Evolutionary conservation across 805 yeast genomes (phyloP).

Genomic region (Phaffomyces antillensis): DNA sequence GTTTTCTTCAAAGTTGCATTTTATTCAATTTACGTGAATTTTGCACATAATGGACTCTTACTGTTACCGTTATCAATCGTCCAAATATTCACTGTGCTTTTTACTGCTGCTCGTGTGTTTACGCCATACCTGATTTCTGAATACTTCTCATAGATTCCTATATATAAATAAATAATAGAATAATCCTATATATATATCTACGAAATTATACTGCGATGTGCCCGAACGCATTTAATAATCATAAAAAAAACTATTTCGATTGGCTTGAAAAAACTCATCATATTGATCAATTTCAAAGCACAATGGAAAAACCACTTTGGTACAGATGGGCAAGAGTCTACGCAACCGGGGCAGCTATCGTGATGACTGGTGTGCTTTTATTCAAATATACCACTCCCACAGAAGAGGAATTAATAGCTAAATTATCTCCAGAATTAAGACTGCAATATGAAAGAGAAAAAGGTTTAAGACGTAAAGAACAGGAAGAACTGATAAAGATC

Average conservation of each 20-base stretch:
- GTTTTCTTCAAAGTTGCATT: constrained; percentile 91
- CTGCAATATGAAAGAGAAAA: constrained; percentile 64
- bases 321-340: constrained; percentile 52
- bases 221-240: constrained; percentile 1
- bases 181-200: too few species aligned
- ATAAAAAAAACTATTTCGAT: constrained; percentile 3
- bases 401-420: constrained; percentile 68
- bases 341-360: constrained; percentile 55
- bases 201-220: not conserved
- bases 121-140: constrained; percentile 56
- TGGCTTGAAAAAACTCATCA: not conserved
- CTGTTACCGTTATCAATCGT: constrained; percentile 65
- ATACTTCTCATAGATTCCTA: constrained; percentile 6
- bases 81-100: constrained; percentile 60
- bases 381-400: constrained; percentile 77
- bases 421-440: constrained; percentile 77
- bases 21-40: constrained; percentile 68
- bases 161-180: not conserved
- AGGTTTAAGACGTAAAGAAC: constrained; percentile 59
- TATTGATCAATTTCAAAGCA: not conserved
- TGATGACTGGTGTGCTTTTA: constrained; percentile 65
- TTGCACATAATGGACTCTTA: constrained; percentile 52
- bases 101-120: constrained; percentile 72
- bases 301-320: constrained; percentile 39
- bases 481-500: constrained; percentile 59